Percentiles rank a stretch among this genome's conserved stretches.
phyloP scores from a whole-genome alignment of 495 filamentous ascomycete genomes.

The Penicillium lividum region DNA sequence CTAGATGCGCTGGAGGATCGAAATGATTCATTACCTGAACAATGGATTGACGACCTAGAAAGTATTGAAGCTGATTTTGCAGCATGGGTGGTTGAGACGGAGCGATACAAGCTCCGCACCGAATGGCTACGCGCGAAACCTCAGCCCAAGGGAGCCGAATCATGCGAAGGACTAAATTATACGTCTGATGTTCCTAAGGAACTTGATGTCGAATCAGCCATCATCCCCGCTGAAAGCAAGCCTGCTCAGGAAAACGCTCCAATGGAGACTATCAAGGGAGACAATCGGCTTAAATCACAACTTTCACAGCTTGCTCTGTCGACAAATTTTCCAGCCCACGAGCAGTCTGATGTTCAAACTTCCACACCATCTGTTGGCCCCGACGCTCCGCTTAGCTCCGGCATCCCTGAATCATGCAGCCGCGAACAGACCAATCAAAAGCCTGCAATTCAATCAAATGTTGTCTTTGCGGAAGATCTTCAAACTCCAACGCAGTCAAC shows the following conservation, averaged over 20 bases:
- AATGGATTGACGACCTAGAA: conserved; percentile 87
- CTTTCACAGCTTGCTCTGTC: not conserved
- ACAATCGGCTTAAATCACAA: conserved; percentile 14
- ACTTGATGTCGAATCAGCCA: not conserved
- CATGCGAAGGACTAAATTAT: not conserved
- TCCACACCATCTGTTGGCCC: conserved; percentile 3
- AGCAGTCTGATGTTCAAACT: not conserved
- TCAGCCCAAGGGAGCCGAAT: conserved; percentile 11
- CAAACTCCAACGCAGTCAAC: conserved; percentile 20
- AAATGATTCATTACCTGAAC: conserved; percentile 78
- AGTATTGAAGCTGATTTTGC: conserved; percentile 75
- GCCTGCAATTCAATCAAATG: not conserved
- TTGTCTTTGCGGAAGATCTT: conserved; percentile 12
- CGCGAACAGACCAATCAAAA: not conserved
- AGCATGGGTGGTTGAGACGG: conserved; percentile 67
- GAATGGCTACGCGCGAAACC: conserved; percentile 38
- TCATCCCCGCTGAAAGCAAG: not conserved
- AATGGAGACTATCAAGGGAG: conserved; percentile 35
- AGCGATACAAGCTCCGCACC: conserved; percentile 44
- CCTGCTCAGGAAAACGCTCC: not conserved
- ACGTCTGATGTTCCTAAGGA: not conserved
- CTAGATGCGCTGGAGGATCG: conserved; percentile 82
- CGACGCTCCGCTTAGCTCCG: conserved; percentile 2
- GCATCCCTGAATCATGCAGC: not conserved
- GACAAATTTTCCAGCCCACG: not conserved